Percentiles rank a stretch among this genome's conserved stretches.
Evolutionary conservation across 805 yeast species (phyloP).

Genomic region (Lipomyces orientalis): DNA sequence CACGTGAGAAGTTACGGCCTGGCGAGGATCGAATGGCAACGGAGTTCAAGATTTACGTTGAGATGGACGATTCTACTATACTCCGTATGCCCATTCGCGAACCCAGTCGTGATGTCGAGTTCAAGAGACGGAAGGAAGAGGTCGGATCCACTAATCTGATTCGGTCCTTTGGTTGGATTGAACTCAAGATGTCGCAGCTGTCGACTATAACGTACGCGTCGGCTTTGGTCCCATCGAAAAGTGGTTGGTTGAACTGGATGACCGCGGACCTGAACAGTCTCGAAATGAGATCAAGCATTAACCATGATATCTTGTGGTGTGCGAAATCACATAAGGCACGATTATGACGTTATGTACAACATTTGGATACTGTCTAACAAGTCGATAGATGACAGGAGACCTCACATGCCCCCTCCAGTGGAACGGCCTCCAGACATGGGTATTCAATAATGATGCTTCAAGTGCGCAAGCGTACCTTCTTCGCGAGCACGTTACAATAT

Average conservation of each 20-base stretch:
- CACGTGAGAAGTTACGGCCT: slow-evolving; percentile 50
- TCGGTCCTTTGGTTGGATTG: slow-evolving; percentile 93
- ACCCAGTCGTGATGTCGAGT: slow-evolving; percentile 70
- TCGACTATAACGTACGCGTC: slow-evolving; percentile 56
- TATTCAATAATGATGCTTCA: slow-evolving; percentile 57
- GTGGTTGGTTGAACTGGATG: slow-evolving; percentile 62
- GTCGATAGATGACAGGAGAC: slow-evolving; percentile 60
- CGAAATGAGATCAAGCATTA: slow-evolving; percentile 81
- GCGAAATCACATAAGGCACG: slow-evolving; percentile 51
- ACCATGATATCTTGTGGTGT: slow-evolving; percentile 77
- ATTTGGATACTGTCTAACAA: background rate
- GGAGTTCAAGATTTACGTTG: slow-evolving; percentile 60
- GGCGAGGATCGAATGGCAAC: slow-evolving; percentile 64
- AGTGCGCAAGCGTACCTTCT: slow-evolving; percentile 67
- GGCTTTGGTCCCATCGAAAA: slow-evolving; percentile 59
- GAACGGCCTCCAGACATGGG: slow-evolving; percentile 81
- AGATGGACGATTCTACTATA: slow-evolving; percentile 67
- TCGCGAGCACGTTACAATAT: slow-evolving; percentile 78
- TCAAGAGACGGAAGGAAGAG: slow-evolving; percentile 42
- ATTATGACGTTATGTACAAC: no score
- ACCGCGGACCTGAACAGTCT: slow-evolving; percentile 56
- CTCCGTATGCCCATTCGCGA: slow-evolving; percentile 85
- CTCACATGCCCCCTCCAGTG: slow-evolving; percentile 77
- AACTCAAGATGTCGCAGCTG: slow-evolving; percentile 62
- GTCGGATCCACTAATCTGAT: slow-evolving; percentile 47